These are phyloP conservation scores for Plantago coronopus DNA, from an alignment of 305 asterid species.

Conservation along the genomic window DNA sequence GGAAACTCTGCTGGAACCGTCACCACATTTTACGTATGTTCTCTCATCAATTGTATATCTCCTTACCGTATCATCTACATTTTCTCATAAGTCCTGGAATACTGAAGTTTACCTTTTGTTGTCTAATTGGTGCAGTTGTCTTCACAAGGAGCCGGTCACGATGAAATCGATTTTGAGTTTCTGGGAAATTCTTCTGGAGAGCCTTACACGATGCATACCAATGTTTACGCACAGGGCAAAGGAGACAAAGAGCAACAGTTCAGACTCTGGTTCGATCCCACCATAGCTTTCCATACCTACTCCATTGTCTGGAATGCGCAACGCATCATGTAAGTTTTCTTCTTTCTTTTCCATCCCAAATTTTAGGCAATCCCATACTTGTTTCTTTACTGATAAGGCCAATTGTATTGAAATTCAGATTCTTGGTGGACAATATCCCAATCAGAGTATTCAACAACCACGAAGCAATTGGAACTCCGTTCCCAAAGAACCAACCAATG, in stretches of 20 bases:
- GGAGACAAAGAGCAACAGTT: constrained; percentile 51
- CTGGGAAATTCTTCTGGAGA: constrained; percentile 38
- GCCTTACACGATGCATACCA: constrained; percentile 48
- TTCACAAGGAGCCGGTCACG: constrained; percentile 39
- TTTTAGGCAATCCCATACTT: too few species aligned
- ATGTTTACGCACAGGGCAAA: constrained; percentile 45
- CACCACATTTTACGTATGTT: constrained; percentile 42
- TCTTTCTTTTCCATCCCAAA: too few species aligned
- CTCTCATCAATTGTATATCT: too few species aligned
- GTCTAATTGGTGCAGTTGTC: constrained; percentile 24
- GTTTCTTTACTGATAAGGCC: too few species aligned
- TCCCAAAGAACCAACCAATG: too few species aligned
- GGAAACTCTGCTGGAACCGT: constrained; percentile 49
- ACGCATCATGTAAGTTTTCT: constrained; percentile 42
- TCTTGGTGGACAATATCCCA: too few species aligned
- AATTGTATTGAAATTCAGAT: too few species aligned
- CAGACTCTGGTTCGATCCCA: constrained; percentile 50
- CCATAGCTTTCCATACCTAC: constrained; percentile 49
- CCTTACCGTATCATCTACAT: too few species aligned
- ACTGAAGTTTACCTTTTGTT: neutral
- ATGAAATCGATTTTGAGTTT: constrained; percentile 52
- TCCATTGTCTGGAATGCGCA: constrained; percentile 43
- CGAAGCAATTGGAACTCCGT: too few species aligned
- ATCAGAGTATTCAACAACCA: too few species aligned
- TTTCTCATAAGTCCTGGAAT: too few species aligned